Conservation (phyloP, 1,284 basidiomycete genomes). For the Fomitiporia mediterranea region DNA sequence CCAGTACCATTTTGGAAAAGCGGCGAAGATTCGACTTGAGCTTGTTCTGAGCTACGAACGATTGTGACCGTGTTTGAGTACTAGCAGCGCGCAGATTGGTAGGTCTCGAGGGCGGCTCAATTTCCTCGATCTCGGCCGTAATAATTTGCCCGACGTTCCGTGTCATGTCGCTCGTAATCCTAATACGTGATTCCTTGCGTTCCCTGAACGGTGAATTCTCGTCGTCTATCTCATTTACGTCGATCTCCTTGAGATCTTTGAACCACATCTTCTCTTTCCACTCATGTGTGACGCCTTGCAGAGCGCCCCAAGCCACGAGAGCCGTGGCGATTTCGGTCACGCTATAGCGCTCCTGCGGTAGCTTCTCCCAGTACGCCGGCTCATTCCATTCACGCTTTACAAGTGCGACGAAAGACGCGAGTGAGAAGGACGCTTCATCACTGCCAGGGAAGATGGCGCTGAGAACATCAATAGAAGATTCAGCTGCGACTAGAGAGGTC, state of each 20-base stretch:
- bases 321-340: constrained; percentile 62
- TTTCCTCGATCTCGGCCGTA: constrained; percentile 66
- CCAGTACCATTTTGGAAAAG: constrained; percentile 73
- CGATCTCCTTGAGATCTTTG: constrained; percentile 57
- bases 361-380: constrained; percentile 43
- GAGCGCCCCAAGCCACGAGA: constrained; percentile 68
- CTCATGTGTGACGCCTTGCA: constrained; percentile 73
- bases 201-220: constrained; percentile 27
- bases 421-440: constrained; percentile 72
- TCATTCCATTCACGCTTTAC: constrained; percentile 68
- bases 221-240: constrained; percentile 43
- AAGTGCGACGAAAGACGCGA: constrained; percentile 71
- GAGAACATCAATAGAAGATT: constrained; percentile 67
- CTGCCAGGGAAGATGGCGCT: constrained; percentile 68
- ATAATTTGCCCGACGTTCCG: constrained; percentile 64
- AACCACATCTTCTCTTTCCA: constrained; percentile 72
- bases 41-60: constrained; percentile 41
- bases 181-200: constrained; percentile 49
- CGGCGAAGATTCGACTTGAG: constrained; percentile 65
- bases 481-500: constrained; percentile 65
- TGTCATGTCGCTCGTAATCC: constrained; percentile 65
- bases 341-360: constrained; percentile 58
- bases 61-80: constrained; percentile 8
- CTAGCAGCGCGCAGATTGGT: not conserved
- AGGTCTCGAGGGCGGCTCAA: constrained; percentile 18